Evolutionary conservation across 257 asterid genomes (phyloP).

Genomic region (Solanum corneliomulleri): DNA sequence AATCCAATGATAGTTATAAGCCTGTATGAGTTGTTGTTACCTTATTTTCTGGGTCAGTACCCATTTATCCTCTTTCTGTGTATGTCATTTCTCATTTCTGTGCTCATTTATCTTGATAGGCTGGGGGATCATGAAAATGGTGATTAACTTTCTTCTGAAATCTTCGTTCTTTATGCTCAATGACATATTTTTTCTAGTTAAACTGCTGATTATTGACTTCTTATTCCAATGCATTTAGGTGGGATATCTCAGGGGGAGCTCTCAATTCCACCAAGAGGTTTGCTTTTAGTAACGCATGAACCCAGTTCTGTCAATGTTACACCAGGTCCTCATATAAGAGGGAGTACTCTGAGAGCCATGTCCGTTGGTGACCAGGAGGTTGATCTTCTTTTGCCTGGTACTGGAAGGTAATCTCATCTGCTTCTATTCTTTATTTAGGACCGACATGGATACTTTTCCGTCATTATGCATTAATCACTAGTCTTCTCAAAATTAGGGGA

Average conservation of each 20-base stretch:
- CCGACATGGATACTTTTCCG: neutral
- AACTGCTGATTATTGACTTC: neutral
- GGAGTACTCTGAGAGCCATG: conserved; percentile 31
- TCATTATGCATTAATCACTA: neutral
- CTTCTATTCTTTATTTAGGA: neutral
- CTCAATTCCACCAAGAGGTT: conserved; percentile 36
- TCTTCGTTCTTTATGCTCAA: neutral
- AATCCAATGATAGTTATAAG: neutral
- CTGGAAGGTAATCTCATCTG: conserved; percentile 30
- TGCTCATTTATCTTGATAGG: neutral
- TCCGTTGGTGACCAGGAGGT: conserved; percentile 41
- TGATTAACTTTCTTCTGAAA: neutral
- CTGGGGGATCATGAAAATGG: neutral
- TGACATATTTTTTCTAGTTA: neutral
- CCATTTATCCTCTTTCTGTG: neutral
- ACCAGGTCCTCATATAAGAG: conserved; percentile 45
- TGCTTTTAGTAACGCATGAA: conserved; percentile 41
- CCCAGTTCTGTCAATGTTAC: conserved; percentile 27
- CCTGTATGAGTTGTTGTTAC: neutral
- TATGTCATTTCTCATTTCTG: neutral
- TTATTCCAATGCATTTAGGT: conserved; percentile 12
- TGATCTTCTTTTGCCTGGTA: conserved; percentile 44
- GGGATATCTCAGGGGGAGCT: conserved; percentile 23
- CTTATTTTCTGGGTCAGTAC: neutral
- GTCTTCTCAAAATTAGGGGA: neutral